Base-by-base conservation (phyloP, 805 yeast genomes). In the Cyberlindnera euphorbiiphila region DNA sequence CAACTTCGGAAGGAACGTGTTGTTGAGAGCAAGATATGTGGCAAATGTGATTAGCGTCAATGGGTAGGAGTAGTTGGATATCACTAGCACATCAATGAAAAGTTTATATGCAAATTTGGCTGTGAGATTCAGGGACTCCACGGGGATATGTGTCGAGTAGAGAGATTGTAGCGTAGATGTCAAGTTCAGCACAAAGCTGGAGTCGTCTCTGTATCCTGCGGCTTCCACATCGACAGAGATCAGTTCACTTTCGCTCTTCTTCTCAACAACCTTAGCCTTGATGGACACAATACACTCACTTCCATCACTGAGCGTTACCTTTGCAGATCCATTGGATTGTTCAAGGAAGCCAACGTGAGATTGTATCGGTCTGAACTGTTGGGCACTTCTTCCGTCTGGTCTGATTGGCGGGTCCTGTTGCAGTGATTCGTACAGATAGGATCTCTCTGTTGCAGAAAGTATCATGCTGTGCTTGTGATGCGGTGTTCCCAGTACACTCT, bases 271-370 rank as follows among this genome's bases (percentile, higher is more conserved):
- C 51, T 84, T 83, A 10, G 89, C 76, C 61, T 93, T 93, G 32
- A 91, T 73, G 54, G 97, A 93, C 5, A 87, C 91, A 23, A 93
- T 81, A 51, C 96, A 87, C 61, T 93, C 98, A 44, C 87, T 77
- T 16, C 98, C 98, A 60, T 91, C 98, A 33, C 84, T 72, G 23
- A 87, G 73, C 46, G 88, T 72, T 14, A 91, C 76, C 63, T 95
- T 73, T 0, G 97, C 83, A 2, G 97, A 88, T 11, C 98, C 98
- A 62, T 91, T 86, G 4, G 96, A 84, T 35, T 81, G 76, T 1
- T 95, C 93, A 42, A 93, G 68, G 51, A 91, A 83, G 34, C 81
- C 81, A 7, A 85, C 78, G 11, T 77, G 78, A 4, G 95, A 85
- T 54, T 87, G 94, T 32, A 93, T 61, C 0, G 97, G 96, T 47